Conservation (phyloP, 164 flowering plant genomes). For the Nymphaea colorata region DNA sequence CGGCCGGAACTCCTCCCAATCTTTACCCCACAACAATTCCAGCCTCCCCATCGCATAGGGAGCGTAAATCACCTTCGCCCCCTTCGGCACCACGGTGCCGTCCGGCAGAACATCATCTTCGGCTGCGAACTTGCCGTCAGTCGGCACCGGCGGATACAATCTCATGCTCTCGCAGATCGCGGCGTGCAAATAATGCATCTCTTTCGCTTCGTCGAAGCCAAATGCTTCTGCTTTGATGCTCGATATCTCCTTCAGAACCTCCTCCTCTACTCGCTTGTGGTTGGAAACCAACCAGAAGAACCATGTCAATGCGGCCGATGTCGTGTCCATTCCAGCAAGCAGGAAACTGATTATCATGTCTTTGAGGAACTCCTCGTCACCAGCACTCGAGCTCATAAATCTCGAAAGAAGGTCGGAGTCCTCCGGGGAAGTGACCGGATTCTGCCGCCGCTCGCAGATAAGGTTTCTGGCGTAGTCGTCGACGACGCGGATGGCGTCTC, state of each 20-base stretch:
- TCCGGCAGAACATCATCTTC: conserved; percentile 63
- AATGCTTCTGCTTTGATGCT: background rate
- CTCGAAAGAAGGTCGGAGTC: background rate
- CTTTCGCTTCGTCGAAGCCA: conserved; percentile 23
- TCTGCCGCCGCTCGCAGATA: conserved; percentile 2
- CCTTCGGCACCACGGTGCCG: conserved; percentile 36
- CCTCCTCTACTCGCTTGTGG: conserved; percentile 19
- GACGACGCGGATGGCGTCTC: conserved; percentile 2
- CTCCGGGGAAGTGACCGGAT: background rate
- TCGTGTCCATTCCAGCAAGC: conserved; percentile 55
- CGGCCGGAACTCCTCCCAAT: conserved; percentile 55
- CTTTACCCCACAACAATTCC: conserved; percentile 59
- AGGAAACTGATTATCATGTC: conserved; percentile 51
- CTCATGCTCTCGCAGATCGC: conserved; percentile 53
- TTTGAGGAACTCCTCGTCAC: conserved; percentile 27
- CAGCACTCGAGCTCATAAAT: conserved; percentile 12
- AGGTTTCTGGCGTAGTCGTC: conserved; percentile 6
- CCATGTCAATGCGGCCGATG: conserved; percentile 41
- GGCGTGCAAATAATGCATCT: conserved; percentile 50
- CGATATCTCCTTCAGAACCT: conserved; percentile 26
- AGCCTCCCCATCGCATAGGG: conserved; percentile 79
- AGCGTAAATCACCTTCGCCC: conserved; percentile 62
- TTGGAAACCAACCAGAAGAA: conserved; percentile 39
- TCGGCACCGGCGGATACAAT: conserved; percentile 55
- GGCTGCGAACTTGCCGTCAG: conserved; percentile 41